These are phyloP conservation scores for Chamaenerion angustifolium DNA, from an alignment of 345 rosid genomes.

Conservation along the genomic window DNA sequence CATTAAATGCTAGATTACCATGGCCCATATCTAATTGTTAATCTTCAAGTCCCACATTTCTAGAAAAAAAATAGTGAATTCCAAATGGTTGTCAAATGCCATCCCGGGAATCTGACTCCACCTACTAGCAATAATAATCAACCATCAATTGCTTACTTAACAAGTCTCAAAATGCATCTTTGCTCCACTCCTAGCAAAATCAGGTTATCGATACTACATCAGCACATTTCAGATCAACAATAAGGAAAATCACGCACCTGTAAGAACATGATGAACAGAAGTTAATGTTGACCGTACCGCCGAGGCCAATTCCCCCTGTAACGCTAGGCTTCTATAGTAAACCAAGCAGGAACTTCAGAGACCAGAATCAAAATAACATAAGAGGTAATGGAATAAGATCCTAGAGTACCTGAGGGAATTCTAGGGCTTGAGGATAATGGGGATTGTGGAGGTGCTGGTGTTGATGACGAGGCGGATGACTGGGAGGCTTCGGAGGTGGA, in stretches of 20 bases:
- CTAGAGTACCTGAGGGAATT: conserved; percentile 33
- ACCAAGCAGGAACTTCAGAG: neutral
- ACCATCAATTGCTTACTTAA: no score
- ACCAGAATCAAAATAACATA: neutral
- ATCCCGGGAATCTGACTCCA: no score
- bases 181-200: neutral
- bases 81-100: no score
- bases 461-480: conserved; percentile 24
- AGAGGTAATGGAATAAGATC: no score
- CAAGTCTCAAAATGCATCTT: no score
- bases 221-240: neutral
- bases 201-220: neutral
- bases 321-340: conserved; percentile 25
- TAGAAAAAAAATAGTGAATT: no score
- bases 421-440: conserved; percentile 22
- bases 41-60: no score
- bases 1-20: no score
- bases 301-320: conserved; percentile 44
- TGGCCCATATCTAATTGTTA: no score
- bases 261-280: conserved; percentile 85
- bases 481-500: conserved; percentile 35
- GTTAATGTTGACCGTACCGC: conserved; percentile 49
- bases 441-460: conserved; percentile 27
- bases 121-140: no score
- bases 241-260: conserved; percentile 19